phyloP scores from a whole-genome alignment of 2,329 filamentous ascomycete genomes.

The Rasamsonia emersonii region DNA sequence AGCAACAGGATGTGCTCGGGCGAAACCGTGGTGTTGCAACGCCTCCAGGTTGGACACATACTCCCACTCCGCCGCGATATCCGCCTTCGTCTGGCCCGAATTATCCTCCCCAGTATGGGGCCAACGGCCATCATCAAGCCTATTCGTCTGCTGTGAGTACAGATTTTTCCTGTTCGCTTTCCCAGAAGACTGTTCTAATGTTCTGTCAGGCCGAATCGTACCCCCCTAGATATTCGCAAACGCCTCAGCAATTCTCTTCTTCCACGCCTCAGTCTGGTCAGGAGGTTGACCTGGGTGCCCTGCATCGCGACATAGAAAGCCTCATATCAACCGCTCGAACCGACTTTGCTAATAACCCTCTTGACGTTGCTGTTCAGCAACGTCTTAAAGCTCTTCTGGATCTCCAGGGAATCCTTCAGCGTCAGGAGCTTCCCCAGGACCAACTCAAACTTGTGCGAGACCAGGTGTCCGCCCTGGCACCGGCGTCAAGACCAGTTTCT shows the following conservation, averaged over 20 bases:
- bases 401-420: constrained; percentile 71
- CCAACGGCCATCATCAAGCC: constrained; percentile 21
- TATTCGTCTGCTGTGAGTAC: constrained; percentile 16
- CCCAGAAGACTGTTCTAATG: constrained; percentile 6
- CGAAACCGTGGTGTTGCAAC: constrained; percentile 44
- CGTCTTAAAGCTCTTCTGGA: constrained; percentile 79
- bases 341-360: constrained; percentile 66
- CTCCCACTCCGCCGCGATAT: constrained; percentile 60
- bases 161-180: neutral
- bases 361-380: constrained; percentile 66
- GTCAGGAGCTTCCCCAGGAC: constrained; percentile 66
- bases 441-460: constrained; percentile 77
- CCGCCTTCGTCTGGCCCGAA: constrained; percentile 20
- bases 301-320: constrained; percentile 75
- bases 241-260: constrained; percentile 16
- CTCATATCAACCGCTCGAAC: constrained; percentile 65
- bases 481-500: constrained; percentile 32
- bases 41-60: constrained; percentile 58
- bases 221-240: constrained; percentile 15
- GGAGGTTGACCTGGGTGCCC: constrained; percentile 53
- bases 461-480: constrained; percentile 69
- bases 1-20: constrained; percentile 45
- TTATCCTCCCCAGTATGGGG: constrained; percentile 21
- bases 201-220: constrained; percentile 11
- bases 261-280: constrained; percentile 21